Base-by-base conservation (phyloP, 108 stramenopile genomes). In the Chaetoceros muelleri region DNA sequence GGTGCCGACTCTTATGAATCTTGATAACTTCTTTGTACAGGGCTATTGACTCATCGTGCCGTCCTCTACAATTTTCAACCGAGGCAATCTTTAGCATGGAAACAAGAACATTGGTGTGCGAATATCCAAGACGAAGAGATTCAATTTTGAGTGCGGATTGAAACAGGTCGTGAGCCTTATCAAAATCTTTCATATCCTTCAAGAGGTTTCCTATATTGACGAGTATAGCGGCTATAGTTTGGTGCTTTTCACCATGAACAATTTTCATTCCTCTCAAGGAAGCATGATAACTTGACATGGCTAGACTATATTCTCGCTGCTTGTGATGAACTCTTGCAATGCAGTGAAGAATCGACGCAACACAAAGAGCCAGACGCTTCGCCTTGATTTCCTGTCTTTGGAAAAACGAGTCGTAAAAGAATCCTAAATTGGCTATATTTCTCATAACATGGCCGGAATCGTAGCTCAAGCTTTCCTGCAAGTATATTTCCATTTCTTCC, bases 21-120 rank as follows among this genome's bases (percentile, higher is more conserved):
- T 70, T 69, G 10, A 84, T 72, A 5, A 88, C 90, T 48, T 86
- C 79, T 21, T 60, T 64, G 59, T 84, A 92, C 20, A 88, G 60
- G 10, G 71, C 62, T 18, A 87, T 61, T 8, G 86, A 73, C 28
- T 86, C 82, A 8, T 72, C 50, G 48, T 73, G 81, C 47, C 85
- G 82, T 0, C 86, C 85, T 1, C 86, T 67, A 29, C 80, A 79
- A n/a, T 81, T 85, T 69, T 92, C 90, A 58, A 92, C 88, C 7
- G 86, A 88, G 8, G 86, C 90, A 64, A 92, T 81, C 30, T 92
- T 92, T 74, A 87, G 90, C 26, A 92, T 66, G 13, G 90, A 84
- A 10, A 92, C 77, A 27, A 79, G 80, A 18, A 92, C 86, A 57
- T 87, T 86, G 17, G 90, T 86, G 67, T 92, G 90, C 17, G 82